Percentiles rank a stretch among this genome's conserved stretches.
These are phyloP conservation scores for Polytrichum commune DNA, from an alignment of 225 moss, liverwort and hornwort genomes.

Conservation along the genomic window DNA sequence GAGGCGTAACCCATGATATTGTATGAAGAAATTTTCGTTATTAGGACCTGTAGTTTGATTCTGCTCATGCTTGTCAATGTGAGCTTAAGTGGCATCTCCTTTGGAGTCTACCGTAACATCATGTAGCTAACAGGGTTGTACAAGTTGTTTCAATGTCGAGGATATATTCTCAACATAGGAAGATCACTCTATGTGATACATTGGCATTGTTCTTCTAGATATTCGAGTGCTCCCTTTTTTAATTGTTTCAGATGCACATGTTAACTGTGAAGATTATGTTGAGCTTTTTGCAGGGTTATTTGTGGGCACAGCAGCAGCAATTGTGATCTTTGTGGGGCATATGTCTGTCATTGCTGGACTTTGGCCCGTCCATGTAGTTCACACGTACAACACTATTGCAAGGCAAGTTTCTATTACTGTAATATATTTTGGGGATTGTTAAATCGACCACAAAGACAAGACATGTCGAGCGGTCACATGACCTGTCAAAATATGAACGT, in stretches of 20 bases:
- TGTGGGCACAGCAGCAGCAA: slow-evolving; percentile 45
- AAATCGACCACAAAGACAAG: no score
- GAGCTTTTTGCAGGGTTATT: slow-evolving; percentile 46
- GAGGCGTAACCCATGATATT: not conserved
- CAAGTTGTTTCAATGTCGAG: no score
- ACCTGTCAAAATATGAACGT: no score
- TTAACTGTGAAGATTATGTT: not conserved
- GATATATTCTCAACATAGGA: not conserved
- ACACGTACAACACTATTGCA: slow-evolving; percentile 54
- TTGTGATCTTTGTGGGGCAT: slow-evolving; percentile 58
- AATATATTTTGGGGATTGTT: no score
- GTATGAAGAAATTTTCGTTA: not conserved
- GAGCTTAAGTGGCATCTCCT: not conserved
- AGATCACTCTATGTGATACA: not conserved
- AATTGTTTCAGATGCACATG: not conserved
- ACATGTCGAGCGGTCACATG: no score
- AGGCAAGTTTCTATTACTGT: slow-evolving; percentile 20
- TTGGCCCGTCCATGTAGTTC: slow-evolving; percentile 65
- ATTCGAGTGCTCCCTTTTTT: not conserved
- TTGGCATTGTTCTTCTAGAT: slow-evolving; percentile 5
- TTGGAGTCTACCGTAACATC: not conserved
- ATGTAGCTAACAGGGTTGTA: not conserved
- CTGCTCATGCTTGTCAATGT: not conserved
- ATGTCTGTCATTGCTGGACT: slow-evolving; percentile 53
- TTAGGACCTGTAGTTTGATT: not conserved